phyloP scores from a whole-genome alignment of 2,329 filamentous ascomycete species.

The Trichophyton mentagrophytes region DNA sequence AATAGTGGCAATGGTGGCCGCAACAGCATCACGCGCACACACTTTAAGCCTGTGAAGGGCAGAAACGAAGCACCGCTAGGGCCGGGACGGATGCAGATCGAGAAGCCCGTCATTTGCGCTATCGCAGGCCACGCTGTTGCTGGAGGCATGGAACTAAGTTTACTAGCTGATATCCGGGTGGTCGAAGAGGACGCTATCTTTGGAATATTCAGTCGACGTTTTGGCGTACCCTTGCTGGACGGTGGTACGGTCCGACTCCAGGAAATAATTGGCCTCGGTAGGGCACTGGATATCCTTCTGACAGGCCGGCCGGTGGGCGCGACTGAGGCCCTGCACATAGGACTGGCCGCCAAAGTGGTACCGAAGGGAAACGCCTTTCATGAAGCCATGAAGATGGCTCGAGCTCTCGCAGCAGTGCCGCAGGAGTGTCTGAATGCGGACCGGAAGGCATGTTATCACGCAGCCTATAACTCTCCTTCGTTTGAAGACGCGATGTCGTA shows the following conservation, averaged over 20 bases:
- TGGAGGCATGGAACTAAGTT: conserved; percentile 41
- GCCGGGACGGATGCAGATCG: conserved; percentile 38
- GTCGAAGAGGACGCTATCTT: conserved; percentile 43
- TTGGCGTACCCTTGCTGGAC: conserved; percentile 41
- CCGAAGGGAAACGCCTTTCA: conserved; percentile 38
- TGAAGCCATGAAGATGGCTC: conserved; percentile 38
- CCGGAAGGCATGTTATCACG: conserved; percentile 38
- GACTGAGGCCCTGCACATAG: conserved; percentile 40
- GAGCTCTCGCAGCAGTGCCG: conserved; percentile 38
- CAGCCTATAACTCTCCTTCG: conserved; percentile 36
- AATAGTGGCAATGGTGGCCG: not conserved
- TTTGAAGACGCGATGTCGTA: conserved; percentile 40
- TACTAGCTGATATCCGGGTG: conserved; percentile 43
- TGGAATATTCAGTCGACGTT: conserved; percentile 44
- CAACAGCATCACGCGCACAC: conserved; percentile 10
- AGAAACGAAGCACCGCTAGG: conserved; percentile 40
- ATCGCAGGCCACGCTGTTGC: conserved; percentile 43
- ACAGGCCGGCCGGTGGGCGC: conserved; percentile 40
- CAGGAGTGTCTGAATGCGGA: conserved; percentile 42
- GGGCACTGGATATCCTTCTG: conserved; percentile 46
- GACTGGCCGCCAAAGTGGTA: conserved; percentile 42
- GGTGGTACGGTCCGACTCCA: conserved; percentile 43
- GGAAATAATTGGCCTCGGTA: conserved; percentile 39
- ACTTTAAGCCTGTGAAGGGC: conserved; percentile 23
- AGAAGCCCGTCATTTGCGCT: conserved; percentile 42